Conservation (phyloP, 2,329 filamentous ascomycete genomes). For the Hymenoscyphus repandus region DNA sequence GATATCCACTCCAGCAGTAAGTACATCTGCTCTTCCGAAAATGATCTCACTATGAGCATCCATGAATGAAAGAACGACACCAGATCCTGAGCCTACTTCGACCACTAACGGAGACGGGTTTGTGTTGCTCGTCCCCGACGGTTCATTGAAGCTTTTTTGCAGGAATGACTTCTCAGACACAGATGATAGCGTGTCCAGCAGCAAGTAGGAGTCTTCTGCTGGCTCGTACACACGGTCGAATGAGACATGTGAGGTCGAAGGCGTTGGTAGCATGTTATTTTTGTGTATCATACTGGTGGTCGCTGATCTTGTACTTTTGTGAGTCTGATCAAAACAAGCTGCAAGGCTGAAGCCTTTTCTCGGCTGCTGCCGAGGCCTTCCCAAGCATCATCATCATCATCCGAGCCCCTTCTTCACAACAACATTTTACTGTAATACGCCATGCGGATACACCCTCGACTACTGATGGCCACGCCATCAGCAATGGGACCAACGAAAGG, state of each 20-base stretch:
- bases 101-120: conserved; percentile 58
- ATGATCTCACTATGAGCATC: conserved; percentile 68
- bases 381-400: conserved; percentile 1
- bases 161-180: conserved; percentile 26
- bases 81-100: conserved; percentile 87
- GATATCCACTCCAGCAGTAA: conserved; percentile 77
- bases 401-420: neutral
- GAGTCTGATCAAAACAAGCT: conserved; percentile 1
- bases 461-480: conserved; percentile 25
- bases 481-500: conserved; percentile 18
- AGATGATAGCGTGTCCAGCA: conserved; percentile 85
- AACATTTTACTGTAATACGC: neutral
- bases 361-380: conserved; percentile 9
- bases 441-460: conserved; percentile 23
- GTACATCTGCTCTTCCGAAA: conserved; percentile 64
- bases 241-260: conserved; percentile 84
- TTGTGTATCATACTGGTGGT: neutral
- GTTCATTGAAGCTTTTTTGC: conserved; percentile 12
- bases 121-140: conserved; percentile 2
- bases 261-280: conserved; percentile 76
- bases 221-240: conserved; percentile 91
- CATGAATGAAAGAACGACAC: conserved; percentile 86
- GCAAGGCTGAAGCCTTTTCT: conserved; percentile 14
- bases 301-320: neutral
- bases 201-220: conserved; percentile 89